phyloP scores from a whole-genome alignment of 169 alveolate genomes.

The Cryptosporidium muris region DNA sequence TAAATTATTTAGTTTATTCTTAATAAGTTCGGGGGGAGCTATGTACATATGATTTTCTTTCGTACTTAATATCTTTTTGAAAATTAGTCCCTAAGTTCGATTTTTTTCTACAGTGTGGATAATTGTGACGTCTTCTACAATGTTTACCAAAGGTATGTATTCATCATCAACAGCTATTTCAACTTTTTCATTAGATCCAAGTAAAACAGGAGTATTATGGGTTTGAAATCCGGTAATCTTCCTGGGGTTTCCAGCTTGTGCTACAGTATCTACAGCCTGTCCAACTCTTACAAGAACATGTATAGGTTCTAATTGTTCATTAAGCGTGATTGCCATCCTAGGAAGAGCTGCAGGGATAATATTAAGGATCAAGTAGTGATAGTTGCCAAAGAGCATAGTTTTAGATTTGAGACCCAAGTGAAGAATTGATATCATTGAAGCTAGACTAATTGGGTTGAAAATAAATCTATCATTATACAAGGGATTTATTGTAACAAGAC shows the following conservation, averaged over 20 bases:
- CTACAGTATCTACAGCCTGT: conserved; percentile 95
- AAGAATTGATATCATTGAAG: conserved; percentile 90
- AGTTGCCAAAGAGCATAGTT: conserved; percentile 85
- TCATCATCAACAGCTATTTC: conserved; percentile 91
- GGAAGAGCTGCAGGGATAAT: conserved; percentile 93
- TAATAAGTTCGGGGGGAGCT: not conserved
- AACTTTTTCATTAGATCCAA: conserved; percentile 90
- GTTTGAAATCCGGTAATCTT: conserved; percentile 98
- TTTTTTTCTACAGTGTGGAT: conserved; percentile 76
- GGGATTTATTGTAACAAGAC: conserved; percentile 89
- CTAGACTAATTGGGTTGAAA: conserved; percentile 91
- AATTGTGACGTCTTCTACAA: conserved; percentile 86
- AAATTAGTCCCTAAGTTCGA: conserved; percentile 75
- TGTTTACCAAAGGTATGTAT: conserved; percentile 78
- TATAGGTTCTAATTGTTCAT: conserved; percentile 90
- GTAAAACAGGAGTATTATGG: conserved; percentile 97
- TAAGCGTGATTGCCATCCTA: conserved; percentile 85
- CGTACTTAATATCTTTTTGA: not conserved
- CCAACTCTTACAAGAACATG: conserved; percentile 90
- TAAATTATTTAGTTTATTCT: not conserved
- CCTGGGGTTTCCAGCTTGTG: conserved; percentile 97
- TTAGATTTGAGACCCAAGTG: conserved; percentile 89
- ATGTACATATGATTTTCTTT: not conserved
- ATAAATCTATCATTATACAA: conserved; percentile 94
- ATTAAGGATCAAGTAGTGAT: conserved; percentile 92